These are phyloP conservation scores for Casuarina cunninghamiana DNA, from an alignment of 306 rosid genomes.

Conservation along the genomic window DNA sequence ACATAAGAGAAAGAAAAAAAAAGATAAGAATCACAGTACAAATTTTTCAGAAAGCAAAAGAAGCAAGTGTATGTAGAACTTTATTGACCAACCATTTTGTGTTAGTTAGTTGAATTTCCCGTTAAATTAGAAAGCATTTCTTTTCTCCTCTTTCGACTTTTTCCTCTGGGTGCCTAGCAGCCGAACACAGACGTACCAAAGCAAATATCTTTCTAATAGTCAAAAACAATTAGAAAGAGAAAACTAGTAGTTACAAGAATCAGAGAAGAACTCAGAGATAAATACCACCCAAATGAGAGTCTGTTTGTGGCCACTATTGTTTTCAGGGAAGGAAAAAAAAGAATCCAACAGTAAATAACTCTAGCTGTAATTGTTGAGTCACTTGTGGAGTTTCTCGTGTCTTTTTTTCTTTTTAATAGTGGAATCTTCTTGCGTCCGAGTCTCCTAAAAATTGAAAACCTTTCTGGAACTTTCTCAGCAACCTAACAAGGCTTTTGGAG, in stretches of 20 bases:
- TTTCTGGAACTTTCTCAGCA: slow-evolving; percentile 4
- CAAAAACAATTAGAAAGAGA: not conserved
- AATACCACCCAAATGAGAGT: not conserved
- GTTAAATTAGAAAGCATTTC: not conserved
- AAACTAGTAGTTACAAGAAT: not conserved
- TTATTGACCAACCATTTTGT: not conserved
- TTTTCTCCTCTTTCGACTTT: not conserved
- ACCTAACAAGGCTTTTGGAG: not conserved
- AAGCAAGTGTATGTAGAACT: not conserved
- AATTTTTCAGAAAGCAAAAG: not conserved
- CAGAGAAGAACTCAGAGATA: not conserved
- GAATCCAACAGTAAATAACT: not conserved
- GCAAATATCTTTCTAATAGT: not conserved
- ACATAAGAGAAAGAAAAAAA: not conserved
- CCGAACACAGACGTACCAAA: not conserved
- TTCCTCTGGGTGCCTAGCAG: not conserved
- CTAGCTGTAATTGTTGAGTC: not conserved
- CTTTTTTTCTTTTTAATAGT: not conserved
- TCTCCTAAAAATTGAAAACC: not conserved
- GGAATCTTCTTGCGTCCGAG: not conserved
- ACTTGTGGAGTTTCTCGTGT: not conserved
- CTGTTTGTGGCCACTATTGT: not conserved
- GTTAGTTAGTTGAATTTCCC: not conserved
- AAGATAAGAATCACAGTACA: not conserved
- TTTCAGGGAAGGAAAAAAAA: not conserved